phyloP scores from a whole-genome alignment of 768 basidiomycete species.

The Amanita rubescens region DNA sequence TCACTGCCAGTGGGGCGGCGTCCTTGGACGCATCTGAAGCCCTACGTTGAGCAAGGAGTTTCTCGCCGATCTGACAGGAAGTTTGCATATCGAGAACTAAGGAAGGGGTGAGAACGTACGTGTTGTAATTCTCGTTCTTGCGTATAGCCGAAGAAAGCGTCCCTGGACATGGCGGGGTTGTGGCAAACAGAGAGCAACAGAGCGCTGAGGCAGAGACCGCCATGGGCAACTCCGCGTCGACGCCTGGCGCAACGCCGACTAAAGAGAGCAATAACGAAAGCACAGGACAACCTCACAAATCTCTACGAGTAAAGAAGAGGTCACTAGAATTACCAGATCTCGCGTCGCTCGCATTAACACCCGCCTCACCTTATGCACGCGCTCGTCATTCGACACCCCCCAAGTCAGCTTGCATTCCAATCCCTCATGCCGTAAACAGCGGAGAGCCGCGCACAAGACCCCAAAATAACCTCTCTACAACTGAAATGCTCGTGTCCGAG shows the following conservation, averaged over 20 bases:
- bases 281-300: slow-evolving; percentile 38
- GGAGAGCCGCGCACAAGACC: slow-evolving; percentile 9
- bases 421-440: slow-evolving; percentile 18
- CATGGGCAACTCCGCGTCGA: slow-evolving; percentile 18
- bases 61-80: slow-evolving; percentile 60
- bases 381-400: slow-evolving; percentile 15
- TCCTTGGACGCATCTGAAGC: slow-evolving; percentile 49
- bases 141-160: slow-evolving; percentile 73
- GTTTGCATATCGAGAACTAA: neutral
- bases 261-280: slow-evolving; percentile 14
- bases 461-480: slow-evolving; percentile 22
- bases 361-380: slow-evolving; percentile 6
- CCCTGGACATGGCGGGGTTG: slow-evolving; percentile 43
- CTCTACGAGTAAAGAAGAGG: slow-evolving; percentile 60
- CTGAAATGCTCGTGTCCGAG: slow-evolving; percentile 21
- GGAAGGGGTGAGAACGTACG: slow-evolving; percentile 32
- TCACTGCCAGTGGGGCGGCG: too few species aligned
- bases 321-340: slow-evolving; percentile 76
- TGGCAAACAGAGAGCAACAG: slow-evolving; percentile 6
- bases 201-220: neutral
- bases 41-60: slow-evolving; percentile 58
- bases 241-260: slow-evolving; percentile 6
- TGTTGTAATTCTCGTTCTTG: slow-evolving; percentile 75
- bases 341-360: slow-evolving; percentile 26
- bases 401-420: slow-evolving; percentile 33